These are phyloP conservation scores for Exophiala xenobiotica DNA, from an alignment of 2,329 filamentous ascomycete genomes.

Conservation along the genomic window DNA sequence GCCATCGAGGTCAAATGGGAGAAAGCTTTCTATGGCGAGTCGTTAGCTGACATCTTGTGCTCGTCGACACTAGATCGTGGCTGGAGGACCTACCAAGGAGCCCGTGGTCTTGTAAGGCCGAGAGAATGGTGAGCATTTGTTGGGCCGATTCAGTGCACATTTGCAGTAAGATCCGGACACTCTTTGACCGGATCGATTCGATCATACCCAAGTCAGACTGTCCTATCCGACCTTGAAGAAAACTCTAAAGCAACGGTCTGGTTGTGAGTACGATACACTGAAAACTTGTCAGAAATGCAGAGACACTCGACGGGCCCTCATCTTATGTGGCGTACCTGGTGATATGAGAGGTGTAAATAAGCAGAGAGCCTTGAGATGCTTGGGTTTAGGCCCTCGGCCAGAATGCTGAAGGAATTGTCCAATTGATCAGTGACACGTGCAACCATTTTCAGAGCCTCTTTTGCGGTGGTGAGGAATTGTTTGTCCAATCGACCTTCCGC, in stretches of 20 bases:
- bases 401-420: constrained; percentile 39
- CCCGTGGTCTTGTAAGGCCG: constrained; percentile 46
- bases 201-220: constrained; percentile 32
- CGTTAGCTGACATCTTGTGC: constrained; percentile 12
- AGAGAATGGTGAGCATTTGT: constrained; percentile 46
- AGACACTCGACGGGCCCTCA: background rate
- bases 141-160: constrained; percentile 47
- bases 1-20: constrained; percentile 50
- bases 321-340: constrained; percentile 37
- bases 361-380: constrained; percentile 46
- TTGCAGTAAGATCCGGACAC: constrained; percentile 40
- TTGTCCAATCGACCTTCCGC: constrained; percentile 39
- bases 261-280: constrained; percentile 45
- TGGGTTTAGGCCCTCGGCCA: constrained; percentile 38
- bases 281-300: background rate
- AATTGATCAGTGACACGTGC: constrained; percentile 44
- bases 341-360: constrained; percentile 42
- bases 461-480: constrained; percentile 41
- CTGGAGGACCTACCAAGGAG: constrained; percentile 44
- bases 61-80: background rate
- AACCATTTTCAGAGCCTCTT: constrained; percentile 41
- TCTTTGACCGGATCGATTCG: constrained; percentile 39
- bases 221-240: constrained; percentile 40
- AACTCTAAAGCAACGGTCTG: constrained; percentile 46
- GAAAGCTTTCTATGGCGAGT: constrained; percentile 44